phyloP scores from a whole-genome alignment of 2,329 filamentous ascomycete genomes.

The Neofusicoccum kwambonambiense region DNA sequence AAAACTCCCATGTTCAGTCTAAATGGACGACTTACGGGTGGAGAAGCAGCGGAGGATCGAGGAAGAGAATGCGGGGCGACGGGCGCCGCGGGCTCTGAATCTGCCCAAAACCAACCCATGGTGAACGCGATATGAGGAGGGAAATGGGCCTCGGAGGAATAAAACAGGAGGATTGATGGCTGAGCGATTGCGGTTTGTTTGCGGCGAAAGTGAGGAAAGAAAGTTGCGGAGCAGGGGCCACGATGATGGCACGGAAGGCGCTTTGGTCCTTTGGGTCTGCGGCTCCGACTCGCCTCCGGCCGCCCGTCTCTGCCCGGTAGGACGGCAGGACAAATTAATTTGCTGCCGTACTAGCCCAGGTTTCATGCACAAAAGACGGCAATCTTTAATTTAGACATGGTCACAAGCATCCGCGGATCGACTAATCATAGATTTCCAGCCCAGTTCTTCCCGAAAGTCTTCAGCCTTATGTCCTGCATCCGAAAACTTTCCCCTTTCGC shows the following conservation, averaged over 20 bases:
- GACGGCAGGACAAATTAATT: not conserved
- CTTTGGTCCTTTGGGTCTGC: not conserved
- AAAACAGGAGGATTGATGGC: not conserved
- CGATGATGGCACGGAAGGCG: conserved; percentile 13
- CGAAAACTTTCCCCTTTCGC: not conserved
- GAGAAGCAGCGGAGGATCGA: conserved; percentile 45
- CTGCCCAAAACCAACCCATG: conserved; percentile 74
- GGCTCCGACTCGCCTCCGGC: conserved; percentile 7
- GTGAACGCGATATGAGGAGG: conserved; percentile 18
- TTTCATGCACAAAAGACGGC: not conserved
- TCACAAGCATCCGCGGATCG: not conserved
- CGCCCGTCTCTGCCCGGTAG: not conserved
- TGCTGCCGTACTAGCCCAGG: not conserved
- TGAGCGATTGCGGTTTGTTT: not conserved
- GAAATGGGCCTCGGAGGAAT: not conserved
- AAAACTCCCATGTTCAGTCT: conserved; percentile 22
- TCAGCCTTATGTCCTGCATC: not conserved
- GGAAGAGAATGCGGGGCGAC: conserved; percentile 50
- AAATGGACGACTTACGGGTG: conserved; percentile 52
- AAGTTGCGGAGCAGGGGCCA: conserved; percentile 18
- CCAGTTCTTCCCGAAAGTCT: not conserved
- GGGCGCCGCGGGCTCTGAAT: conserved; percentile 43
- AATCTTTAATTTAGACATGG: not conserved
- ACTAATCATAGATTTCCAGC: not conserved
- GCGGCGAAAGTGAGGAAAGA: conserved; percentile 5